phyloP scores from a whole-genome alignment of 2,329 filamentous ascomycete genomes.

The Aspergillus oerlinghausenensis region DNA sequence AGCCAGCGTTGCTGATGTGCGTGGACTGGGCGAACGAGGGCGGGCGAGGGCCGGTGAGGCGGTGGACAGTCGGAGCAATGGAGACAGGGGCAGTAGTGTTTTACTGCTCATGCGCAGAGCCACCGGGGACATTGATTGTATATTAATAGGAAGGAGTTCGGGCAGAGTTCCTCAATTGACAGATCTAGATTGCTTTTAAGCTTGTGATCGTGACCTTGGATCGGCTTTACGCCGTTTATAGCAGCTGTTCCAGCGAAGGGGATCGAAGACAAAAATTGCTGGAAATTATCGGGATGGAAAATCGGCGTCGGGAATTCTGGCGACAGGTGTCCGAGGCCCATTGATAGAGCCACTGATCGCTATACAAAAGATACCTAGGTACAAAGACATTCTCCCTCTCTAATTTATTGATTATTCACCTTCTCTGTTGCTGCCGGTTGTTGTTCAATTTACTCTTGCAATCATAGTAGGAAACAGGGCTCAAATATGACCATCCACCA shows the following conservation, averaged over 20 bases:
- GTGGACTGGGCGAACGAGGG: slow-evolving; percentile 22
- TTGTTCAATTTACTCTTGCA: neutral
- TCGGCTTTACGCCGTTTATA: neutral
- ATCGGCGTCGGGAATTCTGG: slow-evolving; percentile 9
- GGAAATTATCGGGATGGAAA: slow-evolving; percentile 10
- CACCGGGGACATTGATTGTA: slow-evolving; percentile 8
- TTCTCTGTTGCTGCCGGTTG: neutral
- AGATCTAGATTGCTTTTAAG: neutral
- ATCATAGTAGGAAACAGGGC: neutral
- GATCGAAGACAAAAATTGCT: neutral
- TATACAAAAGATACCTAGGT: neutral
- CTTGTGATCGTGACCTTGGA: neutral
- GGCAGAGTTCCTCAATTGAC: neutral
- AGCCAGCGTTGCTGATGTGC: slow-evolving; percentile 39
- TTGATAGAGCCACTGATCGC: neutral
- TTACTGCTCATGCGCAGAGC: neutral
- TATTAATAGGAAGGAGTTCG: neutral
- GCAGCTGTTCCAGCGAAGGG: neutral
- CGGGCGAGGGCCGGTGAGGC: slow-evolving; percentile 25
- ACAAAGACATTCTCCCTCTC: neutral
- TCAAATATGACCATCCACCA: neutral
- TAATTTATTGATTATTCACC: neutral
- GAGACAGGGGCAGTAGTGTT: slow-evolving; percentile 11
- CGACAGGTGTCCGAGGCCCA: slow-evolving; percentile 9
- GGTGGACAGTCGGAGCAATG: slow-evolving; percentile 35